Conservation (phyloP, 768 basidiomycete species). For the Calocera cornea region DNA sequence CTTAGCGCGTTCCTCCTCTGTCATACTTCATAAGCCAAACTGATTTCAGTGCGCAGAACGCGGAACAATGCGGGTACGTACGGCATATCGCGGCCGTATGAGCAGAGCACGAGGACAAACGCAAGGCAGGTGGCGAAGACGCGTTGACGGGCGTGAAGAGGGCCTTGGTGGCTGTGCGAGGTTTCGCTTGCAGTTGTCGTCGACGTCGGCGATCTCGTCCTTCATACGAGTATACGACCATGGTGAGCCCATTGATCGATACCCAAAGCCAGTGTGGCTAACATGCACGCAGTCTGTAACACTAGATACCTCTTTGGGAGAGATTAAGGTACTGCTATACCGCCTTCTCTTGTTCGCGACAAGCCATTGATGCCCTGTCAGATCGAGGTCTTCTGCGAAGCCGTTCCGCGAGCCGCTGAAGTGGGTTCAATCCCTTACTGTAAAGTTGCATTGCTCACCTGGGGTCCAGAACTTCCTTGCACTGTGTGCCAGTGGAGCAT, state of each 20-base stretch:
- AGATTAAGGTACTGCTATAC: constrained; percentile 73
- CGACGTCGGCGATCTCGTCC: background rate
- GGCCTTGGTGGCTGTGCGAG: background rate
- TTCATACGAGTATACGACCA: background rate
- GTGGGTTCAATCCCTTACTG: constrained; percentile 28
- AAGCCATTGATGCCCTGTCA: constrained; percentile 23
- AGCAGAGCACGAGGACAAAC: too few species aligned
- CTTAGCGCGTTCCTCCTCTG: constrained; percentile 2
- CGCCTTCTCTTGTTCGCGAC: background rate
- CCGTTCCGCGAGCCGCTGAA: constrained; percentile 89
- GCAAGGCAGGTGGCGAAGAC: too few species aligned
- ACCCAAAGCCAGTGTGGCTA: background rate
- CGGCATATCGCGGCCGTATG: background rate
- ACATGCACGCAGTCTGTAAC: constrained; percentile 61
- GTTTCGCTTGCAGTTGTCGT: background rate
- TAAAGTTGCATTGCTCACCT: constrained; percentile 1
- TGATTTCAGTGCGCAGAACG: background rate
- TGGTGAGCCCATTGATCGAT: background rate
- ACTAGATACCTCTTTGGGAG: constrained; percentile 84
- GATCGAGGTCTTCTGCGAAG: constrained; percentile 96
- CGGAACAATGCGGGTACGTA: background rate
- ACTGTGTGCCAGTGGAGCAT: constrained; percentile 78
- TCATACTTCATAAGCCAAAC: background rate
- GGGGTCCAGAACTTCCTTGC: constrained; percentile 77
- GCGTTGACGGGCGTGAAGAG: too few species aligned